Base-by-base conservation (phyloP, 2,329 filamentous ascomycete species). In the Aspergillus ochraceus region DNA sequence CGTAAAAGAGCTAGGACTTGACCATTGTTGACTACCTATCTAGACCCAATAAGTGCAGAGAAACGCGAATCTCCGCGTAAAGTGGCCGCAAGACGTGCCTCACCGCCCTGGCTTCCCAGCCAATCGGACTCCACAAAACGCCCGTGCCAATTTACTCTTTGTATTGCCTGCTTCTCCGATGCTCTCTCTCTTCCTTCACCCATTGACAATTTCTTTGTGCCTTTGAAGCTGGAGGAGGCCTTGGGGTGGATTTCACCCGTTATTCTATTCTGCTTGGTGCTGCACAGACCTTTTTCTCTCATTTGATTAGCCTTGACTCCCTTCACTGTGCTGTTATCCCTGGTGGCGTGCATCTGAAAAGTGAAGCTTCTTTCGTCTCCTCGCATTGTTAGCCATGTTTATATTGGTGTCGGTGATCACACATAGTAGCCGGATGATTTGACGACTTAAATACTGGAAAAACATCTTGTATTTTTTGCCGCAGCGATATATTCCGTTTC, bases 21-120 rank as follows among this genome's bases (percentile, higher is more conserved):
- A 6, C 24, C 24, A 3, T 22, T 22, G 22, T 22, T 22, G 22
- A 22, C 22, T 22, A 22, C 22, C n/a, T n/a, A n/a, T n/a, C n/a
- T n/a, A n/a, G n/a, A n/a, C n/a, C 22, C 22, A 4, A 22, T 22
- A 22, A 22, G 22, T 19, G 29, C 10, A 12, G 32, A 20, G 19
- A 63, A 51, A 58, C 66, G 65, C 64, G 64, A 65, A 54, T 57
- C 53, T n/a, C 52, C 66, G 66, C 66, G 66, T 68, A 67, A 66
- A 68, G 66, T 68, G 62, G 60, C 36, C 46, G 22, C 52, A 45
- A 24, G 20, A 39, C 52, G 52, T 36, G n/a, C 2, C 36, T 64
- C 49, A 70, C 68, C 68, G 68, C 68, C 66, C 67, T 67, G 46
- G 3, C 2, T 14, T n/a, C 22, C n/a, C n/a, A n/a, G 45, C 58